Evolutionary conservation across 208 protist genomes (phyloP).

Genomic region (Angomonas desouzai): DNA sequence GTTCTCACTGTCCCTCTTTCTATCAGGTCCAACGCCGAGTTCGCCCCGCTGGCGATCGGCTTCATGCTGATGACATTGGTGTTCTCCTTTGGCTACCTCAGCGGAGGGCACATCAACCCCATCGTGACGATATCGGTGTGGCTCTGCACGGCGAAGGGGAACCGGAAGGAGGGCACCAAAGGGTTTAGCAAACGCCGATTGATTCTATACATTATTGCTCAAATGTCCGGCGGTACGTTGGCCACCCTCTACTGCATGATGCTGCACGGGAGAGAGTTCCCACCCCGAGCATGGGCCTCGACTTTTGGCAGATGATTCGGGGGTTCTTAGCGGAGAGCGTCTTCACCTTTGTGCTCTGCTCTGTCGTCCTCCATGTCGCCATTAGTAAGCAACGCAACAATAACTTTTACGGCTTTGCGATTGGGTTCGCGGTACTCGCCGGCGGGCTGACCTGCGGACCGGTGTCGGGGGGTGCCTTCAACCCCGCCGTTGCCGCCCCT

Average conservation of each 20-base stretch:
- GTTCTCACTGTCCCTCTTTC: slow-evolving; percentile 73
- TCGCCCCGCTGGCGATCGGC: slow-evolving; percentile 65
- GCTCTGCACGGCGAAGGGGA: slow-evolving; percentile 36
- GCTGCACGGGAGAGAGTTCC: slow-evolving; percentile 57
- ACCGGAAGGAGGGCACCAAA: slow-evolving; percentile 16
- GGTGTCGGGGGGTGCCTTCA: slow-evolving; percentile 75
- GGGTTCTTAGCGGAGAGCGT: slow-evolving; percentile 73
- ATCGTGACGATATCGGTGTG: slow-evolving; percentile 78
- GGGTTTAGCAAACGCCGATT: slow-evolving; percentile 51
- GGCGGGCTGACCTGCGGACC: slow-evolving; percentile 50
- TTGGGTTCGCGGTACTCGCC: slow-evolving; percentile 69
- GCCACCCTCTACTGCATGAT: slow-evolving; percentile 63
- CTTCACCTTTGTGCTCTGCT: slow-evolving; percentile 80
- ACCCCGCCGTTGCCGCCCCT: slow-evolving; percentile 61
- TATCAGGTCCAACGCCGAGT: slow-evolving; percentile 50
- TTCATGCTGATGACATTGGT: slow-evolving; percentile 76
- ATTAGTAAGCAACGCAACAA: slow-evolving; percentile 60
- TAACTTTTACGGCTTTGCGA: slow-evolving; percentile 80
- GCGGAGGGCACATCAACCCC: slow-evolving; percentile 79
- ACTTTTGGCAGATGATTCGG: slow-evolving; percentile 56
- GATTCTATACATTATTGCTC: slow-evolving; percentile 65
- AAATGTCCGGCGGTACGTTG: slow-evolving; percentile 58
- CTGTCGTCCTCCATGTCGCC: slow-evolving; percentile 71
- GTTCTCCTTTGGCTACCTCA: slow-evolving; percentile 81
- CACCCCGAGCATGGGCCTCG: slow-evolving; percentile 59